Base-by-base conservation (phyloP, 495 filamentous ascomycete genomes). In the Evernia prunastri region DNA sequence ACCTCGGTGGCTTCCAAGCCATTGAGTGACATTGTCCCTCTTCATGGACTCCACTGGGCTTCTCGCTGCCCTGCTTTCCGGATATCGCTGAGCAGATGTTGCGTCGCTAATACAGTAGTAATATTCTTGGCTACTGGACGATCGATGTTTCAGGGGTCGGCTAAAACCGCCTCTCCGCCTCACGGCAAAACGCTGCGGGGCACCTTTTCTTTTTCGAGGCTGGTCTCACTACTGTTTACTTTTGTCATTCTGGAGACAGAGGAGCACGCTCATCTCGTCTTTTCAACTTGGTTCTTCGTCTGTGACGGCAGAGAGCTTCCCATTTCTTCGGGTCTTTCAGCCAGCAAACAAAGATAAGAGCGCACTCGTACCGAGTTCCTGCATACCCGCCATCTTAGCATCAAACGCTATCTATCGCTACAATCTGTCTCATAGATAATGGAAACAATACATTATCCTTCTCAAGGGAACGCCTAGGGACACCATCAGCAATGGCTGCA, bases 11-110 rank as follows among this genome's bases (percentile, higher is more conserved):
- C 82, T 79, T 97, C 94, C 79, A 98, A 81, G 67, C 94, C 94
- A 87, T 97, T 96, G 77, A 98, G 82, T 81, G 94, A 97, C 94
- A 98, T 98, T 75, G 67, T 72, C 61, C 53, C 51, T 45, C 69
- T 60, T 62, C 69, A 69, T 71, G 53, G 63, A 66, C 65, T 58
- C 49, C 60, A 56, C 43, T 59, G 45, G 37, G 63, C 27, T 49
- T 17, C 42, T 49, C 27, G 40, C 60, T 51, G 64, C 40, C 59
- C 58, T 61, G 42, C 25, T n/a, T 54, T n/a, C 11, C 20, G 47
- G 23, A 49, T 20, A 23, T 36, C 31, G 13, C 47, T 39, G 29
- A 9, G 27, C 27, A 37, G 17, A 51, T n/a, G 33, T 35, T 64
- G 45, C 42, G 62, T 64, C 62, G 62, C 62, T 58, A 58, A 47